Evolutionary conservation across 2,329 filamentous ascomycete genomes (phyloP), one percentile per base, ranked within the genome.

Genomic region (Tolypocladium cylindrosporum): DNA sequence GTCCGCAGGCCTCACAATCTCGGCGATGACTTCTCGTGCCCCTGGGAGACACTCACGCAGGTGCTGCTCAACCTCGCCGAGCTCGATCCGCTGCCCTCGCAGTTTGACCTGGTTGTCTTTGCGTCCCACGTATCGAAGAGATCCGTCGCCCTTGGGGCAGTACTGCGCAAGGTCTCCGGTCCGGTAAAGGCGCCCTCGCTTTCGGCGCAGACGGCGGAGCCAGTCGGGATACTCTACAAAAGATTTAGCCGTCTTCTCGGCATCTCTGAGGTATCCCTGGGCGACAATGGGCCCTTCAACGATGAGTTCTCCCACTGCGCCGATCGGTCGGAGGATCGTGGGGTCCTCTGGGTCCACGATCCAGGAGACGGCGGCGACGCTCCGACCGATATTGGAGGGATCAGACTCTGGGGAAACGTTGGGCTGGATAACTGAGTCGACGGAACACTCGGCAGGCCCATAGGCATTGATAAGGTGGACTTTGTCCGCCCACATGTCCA

Each of bases 211-310:
- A 2, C 16, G 34, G 1, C 4, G 24, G 2, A 65, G 56, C 65
- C 64, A 67, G 2, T 45, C n/a, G 1, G 64, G 65, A 40, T 60
- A 55, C 21, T 65, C 31, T 40, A 72, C 65, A 39, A 71, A 72
- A 0, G 63, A 62, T 0, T 58, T 21, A 56, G 69, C 59, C 69
- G 77, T 73, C 54, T 61, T 62, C 5, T 53, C 56, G 0, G 66
- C 31, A 31, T 71, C 65, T 55, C 79, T 75, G 16, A 81, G 66
- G 59, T 83, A 84, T 37, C 79, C 78, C 50, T 73, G 68, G 16
- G 75, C 78, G 11, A 83, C 72, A 2, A 75, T 71, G 1, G 79
- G 79, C 0, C 76, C 75, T 58, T 73, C 73, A 24, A 78, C 58
- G 3, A 72, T 60, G 16, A 75, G 62, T 57, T 75, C 73, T 2